Evolutionary conservation across 257 asterid genomes (phyloP).

Genomic region (Solanum piurae): DNA sequence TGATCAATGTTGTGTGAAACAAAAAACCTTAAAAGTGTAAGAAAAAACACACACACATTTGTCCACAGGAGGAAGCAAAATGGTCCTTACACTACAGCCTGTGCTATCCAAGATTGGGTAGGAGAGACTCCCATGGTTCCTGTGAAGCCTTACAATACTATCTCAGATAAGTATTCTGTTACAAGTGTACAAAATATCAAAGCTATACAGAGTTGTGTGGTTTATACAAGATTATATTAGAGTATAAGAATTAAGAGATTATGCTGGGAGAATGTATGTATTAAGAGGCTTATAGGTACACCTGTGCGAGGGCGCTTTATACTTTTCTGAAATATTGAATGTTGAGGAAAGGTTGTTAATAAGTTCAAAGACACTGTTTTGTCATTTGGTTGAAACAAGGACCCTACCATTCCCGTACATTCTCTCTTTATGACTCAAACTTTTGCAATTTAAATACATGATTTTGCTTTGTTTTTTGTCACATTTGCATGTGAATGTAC

Average conservation of each 20-base stretch:
- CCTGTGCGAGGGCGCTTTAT: not conserved
- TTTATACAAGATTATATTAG: not conserved
- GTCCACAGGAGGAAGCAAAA: not conserved
- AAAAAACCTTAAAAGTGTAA: not conserved
- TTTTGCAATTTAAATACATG: conserved; percentile 22
- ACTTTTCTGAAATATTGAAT: not conserved
- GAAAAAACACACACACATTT: not conserved
- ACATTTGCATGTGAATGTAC: conserved; percentile 64
- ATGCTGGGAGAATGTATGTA: not conserved
- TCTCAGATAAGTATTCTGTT: not conserved
- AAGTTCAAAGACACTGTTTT: not conserved
- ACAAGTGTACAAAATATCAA: not conserved
- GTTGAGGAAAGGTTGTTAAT: not conserved
- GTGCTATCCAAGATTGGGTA: not conserved
- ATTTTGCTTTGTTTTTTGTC: conserved; percentile 27
- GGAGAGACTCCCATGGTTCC: not conserved
- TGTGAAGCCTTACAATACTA: not conserved
- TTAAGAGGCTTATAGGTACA: not conserved
- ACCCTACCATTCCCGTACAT: not conserved
- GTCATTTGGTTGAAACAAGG: not conserved
- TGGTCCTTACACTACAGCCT: not conserved
- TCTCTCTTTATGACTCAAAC: conserved; percentile 11
- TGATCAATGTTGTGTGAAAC: not conserved
- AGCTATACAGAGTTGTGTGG: not conserved
- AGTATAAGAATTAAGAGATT: not conserved